A percentile compares a stretch with the other conserved stretches of the same genome.
Evolutionary conservation across 805 yeast genomes (phyloP).

Genomic region (Monosporozyma solicola): DNA sequence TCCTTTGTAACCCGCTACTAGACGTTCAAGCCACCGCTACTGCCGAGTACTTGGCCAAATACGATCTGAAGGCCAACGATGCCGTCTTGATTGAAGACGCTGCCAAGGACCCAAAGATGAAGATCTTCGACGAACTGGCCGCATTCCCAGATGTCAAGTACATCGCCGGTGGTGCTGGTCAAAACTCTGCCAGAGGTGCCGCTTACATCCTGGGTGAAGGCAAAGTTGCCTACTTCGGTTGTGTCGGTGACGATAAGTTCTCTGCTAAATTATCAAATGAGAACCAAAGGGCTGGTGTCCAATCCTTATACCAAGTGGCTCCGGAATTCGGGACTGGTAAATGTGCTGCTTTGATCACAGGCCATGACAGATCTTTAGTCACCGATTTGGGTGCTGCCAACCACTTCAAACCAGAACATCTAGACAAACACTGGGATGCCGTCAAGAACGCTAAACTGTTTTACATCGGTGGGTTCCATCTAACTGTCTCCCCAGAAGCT

Average conservation of each 20-base stretch:
- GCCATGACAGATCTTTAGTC: slow-evolving; percentile 81
- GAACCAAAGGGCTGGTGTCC: slow-evolving; percentile 80
- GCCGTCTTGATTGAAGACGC: slow-evolving; percentile 59
- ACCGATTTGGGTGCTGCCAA: slow-evolving; percentile 98
- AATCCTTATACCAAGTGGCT: slow-evolving; percentile 77
- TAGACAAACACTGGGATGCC: slow-evolving; percentile 75
- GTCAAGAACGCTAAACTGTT: slow-evolving; percentile 74
- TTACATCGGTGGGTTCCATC: slow-evolving; percentile 98
- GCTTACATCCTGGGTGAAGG: slow-evolving; percentile 76
- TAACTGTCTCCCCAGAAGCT: slow-evolving; percentile 95
- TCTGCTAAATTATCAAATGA: slow-evolving; percentile 74
- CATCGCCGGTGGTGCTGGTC: slow-evolving; percentile 99
- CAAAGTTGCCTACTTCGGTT: slow-evolving; percentile 89
- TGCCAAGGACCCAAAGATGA: slow-evolving; percentile 72
- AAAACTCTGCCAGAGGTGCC: slow-evolving; percentile 97
- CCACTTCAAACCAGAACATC: slow-evolving; percentile 84
- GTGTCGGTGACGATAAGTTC: slow-evolving; percentile 89
- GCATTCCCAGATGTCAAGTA: slow-evolving; percentile 49
- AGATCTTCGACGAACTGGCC: slow-evolving; percentile 75
- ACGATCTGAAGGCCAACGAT: slow-evolving; percentile 80
- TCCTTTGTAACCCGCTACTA: slow-evolving; percentile 87
- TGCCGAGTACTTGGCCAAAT: slow-evolving; percentile 62
- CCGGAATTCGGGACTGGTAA: slow-evolving; percentile 81
- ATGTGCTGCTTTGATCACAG: slow-evolving; percentile 92
- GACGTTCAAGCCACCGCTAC: slow-evolving; percentile 77